phyloP scores from a whole-genome alignment of 805 yeast species.

The Candida boleticola region DNA sequence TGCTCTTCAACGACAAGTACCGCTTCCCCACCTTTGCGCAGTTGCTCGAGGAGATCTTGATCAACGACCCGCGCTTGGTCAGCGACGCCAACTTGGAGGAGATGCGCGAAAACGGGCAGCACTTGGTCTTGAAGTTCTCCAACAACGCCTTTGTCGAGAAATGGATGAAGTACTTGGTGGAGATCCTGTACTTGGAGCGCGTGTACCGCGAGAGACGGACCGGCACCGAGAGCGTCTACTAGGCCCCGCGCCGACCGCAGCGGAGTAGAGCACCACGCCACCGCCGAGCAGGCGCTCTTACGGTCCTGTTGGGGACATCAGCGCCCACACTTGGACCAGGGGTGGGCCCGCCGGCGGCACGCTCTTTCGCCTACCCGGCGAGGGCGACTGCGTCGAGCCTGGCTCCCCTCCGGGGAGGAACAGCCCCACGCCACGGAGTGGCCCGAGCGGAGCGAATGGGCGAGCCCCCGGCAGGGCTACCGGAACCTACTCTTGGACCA shows the following conservation, averaged over 20 bases:
- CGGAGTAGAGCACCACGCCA: too few species aligned
- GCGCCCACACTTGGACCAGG: too few species aligned
- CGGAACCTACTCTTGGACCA: too few species aligned
- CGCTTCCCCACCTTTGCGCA: constrained; percentile 44
- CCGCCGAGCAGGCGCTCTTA: too few species aligned
- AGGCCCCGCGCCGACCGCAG: too few species aligned
- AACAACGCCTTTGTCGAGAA: constrained; percentile 52
- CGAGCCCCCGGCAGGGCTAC: too few species aligned
- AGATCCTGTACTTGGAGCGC: constrained; percentile 21
- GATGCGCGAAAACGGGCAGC: constrained; percentile 46
- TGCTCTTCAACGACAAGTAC: constrained; percentile 7
- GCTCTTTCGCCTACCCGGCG: too few species aligned
- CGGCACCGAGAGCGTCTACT: constrained; percentile 28
- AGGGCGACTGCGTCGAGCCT: background rate
- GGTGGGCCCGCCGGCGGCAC: too few species aligned
- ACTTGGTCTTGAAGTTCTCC: constrained; percentile 56
- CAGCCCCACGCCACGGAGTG: background rate
- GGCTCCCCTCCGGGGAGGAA: background rate
- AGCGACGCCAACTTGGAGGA: constrained; percentile 30
- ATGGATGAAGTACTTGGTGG: constrained; percentile 44
- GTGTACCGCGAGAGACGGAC: constrained; percentile 25
- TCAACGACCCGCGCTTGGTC: constrained; percentile 26
- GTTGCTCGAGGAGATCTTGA: constrained; percentile 44
- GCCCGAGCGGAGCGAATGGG: too few species aligned
- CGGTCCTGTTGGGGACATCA: too few species aligned